Evolutionary conservation across 2,329 filamentous ascomycete genomes (phyloP).

Genomic region (Ceratocystis smalleyi): DNA sequence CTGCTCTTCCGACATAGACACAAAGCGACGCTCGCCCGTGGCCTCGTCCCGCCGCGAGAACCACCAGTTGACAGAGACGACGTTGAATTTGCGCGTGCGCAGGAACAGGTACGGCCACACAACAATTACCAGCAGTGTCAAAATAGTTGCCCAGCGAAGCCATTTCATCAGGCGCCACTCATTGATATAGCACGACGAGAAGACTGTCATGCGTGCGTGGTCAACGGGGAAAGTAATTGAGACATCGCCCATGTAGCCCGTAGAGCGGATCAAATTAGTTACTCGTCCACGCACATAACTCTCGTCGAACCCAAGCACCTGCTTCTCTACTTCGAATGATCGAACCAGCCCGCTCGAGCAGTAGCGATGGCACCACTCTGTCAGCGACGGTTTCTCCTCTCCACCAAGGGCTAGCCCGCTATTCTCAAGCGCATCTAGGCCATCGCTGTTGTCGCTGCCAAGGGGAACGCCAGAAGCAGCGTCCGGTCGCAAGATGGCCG

Average conservation of each 20-base stretch:
- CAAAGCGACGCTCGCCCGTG: slow-evolving; percentile 31
- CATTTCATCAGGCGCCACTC: slow-evolving; percentile 47
- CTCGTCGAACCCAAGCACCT: slow-evolving; percentile 46
- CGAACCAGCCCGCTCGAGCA: slow-evolving; percentile 45
- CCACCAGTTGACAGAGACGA: slow-evolving; percentile 45
- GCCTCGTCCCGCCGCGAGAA: slow-evolving; percentile 29
- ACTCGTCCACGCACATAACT: slow-evolving; percentile 36
- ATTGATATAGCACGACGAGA: slow-evolving; percentile 47
- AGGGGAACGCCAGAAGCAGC: neutral
- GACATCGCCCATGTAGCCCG: slow-evolving; percentile 51
- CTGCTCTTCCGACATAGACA: slow-evolving; percentile 39
- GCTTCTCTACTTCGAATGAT: slow-evolving; percentile 36
- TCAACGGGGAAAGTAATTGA: slow-evolving; percentile 43
- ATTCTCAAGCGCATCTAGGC: slow-evolving; percentile 18
- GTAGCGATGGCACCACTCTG: slow-evolving; percentile 54
- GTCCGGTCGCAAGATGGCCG: neutral
- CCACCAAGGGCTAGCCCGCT: slow-evolving; percentile 28
- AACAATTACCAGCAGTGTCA: slow-evolving; percentile 53
- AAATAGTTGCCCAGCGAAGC: slow-evolving; percentile 48
- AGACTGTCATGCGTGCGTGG: slow-evolving; percentile 43
- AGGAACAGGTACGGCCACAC: slow-evolving; percentile 57
- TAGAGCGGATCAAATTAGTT: slow-evolving; percentile 41
- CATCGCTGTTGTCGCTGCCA: neutral
- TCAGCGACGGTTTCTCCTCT: slow-evolving; percentile 14
- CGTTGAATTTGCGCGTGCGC: slow-evolving; percentile 50